Evolutionary conservation across 768 basidiomycete genomes (phyloP), one percentile per base, ranked within the genome.

Genomic region (Trametopsis cervina): DNA sequence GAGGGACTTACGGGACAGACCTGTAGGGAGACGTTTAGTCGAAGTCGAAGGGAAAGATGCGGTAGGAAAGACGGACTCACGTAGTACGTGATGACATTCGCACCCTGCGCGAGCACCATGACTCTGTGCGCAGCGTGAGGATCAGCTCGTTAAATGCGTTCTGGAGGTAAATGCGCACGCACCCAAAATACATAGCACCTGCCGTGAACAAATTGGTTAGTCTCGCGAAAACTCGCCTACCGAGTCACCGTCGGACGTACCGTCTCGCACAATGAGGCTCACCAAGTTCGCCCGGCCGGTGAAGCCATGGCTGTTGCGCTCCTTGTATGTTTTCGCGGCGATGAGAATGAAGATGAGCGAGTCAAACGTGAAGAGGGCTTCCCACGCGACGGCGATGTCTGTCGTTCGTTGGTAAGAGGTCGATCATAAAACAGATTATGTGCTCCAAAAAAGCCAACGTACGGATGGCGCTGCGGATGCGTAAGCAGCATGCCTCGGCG

Each of bases 131-230:
- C 10, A 42, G 15, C 18, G 18, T 23, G 15, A 20, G 40, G 13
- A 15, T 25, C 35, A 40, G 35, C 46, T 27, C 4, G 36, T 25
- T 2, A 4, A 35, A n/a, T 38, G 44, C 17, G 26, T 26, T 27
- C n/a, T n/a, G 27, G 23, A 13, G 42, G 20, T 13, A 21, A 27
- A 40, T 2, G 7, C 43, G 48, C n/a, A 53, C 76, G 63, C 51
- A 80, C 78, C 68, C 74, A 53, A 76, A 80, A 56, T 79, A 81
- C 20, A 80, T 57, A 1, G 75, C 72, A 45, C 78, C 78, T 78
- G 49, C 17, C n/a, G 24, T 17, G 39, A 42, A 35, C 22, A 46
- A 18, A n/a, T 21, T 20, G 13, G 29, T 9, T 20, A 6, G 21
- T 26, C n/a, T 26, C 13, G 25, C 26, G 15, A 25, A n/a, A 2